Evolutionary conservation across 1,284 basidiomycete genomes (phyloP).

Genomic region (Phlebopus sp.): DNA sequence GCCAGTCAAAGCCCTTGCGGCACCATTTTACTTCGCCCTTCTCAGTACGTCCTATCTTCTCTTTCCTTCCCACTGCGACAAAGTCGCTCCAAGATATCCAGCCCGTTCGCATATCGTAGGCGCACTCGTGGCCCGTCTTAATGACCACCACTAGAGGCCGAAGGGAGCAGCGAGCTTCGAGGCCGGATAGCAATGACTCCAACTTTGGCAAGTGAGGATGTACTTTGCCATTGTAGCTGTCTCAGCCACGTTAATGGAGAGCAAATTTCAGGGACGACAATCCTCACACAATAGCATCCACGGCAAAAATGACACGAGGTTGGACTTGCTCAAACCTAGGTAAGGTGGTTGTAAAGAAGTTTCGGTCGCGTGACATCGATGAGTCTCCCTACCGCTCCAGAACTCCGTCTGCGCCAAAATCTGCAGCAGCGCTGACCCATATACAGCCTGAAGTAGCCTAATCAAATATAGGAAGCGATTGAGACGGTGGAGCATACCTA

Average conservation of each 20-base stretch:
- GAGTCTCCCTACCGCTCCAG: conserved; percentile 59
- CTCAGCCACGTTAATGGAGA: conserved; percentile 4
- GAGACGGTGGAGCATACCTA: conserved; percentile 39
- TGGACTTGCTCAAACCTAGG: conserved; percentile 70
- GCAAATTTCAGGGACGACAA: neutral
- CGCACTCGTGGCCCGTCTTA: conserved; percentile 37
- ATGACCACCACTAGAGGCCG: conserved; percentile 62
- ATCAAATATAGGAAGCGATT: neutral
- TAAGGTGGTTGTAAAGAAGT: neutral
- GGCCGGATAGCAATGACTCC: conserved; percentile 49
- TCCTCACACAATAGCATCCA: conserved; percentile 68
- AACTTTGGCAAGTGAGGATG: conserved; percentile 72
- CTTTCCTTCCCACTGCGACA: conserved; percentile 41
- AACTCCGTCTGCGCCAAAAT: conserved; percentile 83
- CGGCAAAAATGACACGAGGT: conserved; percentile 70
- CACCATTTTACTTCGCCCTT: conserved; percentile 58
- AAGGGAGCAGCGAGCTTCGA: conserved; percentile 37
- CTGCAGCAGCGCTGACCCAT: conserved; percentile 84
- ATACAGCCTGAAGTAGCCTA: conserved; percentile 46
- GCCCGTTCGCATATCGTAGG: conserved; percentile 40
- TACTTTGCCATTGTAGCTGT: conserved; percentile 68
- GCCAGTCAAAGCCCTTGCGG: conserved; percentile 72
- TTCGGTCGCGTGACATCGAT: conserved; percentile 13
- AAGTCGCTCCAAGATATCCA: conserved; percentile 64
- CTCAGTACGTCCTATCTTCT: conserved; percentile 45